These are phyloP conservation scores for Cryptosporidium sp. DNA, from an alignment of 169 alveolate species.

Conservation along the genomic window DNA sequence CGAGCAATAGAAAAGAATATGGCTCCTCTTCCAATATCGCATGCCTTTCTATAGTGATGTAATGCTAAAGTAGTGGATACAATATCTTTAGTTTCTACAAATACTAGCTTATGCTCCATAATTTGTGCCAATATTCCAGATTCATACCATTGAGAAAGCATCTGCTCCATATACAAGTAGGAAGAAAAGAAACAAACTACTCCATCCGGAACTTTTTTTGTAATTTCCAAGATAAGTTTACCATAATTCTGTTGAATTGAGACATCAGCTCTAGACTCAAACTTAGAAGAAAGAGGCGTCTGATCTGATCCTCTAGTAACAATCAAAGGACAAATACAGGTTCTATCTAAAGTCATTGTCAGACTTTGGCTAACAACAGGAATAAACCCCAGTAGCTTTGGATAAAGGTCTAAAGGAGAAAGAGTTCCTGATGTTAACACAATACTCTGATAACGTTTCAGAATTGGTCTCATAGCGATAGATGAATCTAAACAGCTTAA, in stretches of 20 bases:
- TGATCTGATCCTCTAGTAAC: conserved; percentile 94
- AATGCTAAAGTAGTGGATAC: conserved; percentile 94
- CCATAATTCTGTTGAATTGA: conserved; percentile 94
- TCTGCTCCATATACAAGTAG: conserved; percentile 91
- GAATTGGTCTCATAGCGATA: conserved; percentile 94
- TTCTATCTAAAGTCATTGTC: conserved; percentile 93
- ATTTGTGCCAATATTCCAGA: conserved; percentile 92
- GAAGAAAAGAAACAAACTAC: conserved; percentile 97
- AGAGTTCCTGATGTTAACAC: conserved; percentile 97
- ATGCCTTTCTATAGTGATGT: conserved; percentile 92
- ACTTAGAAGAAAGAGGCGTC: conserved; percentile 91
- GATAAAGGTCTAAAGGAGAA: conserved; percentile 96
- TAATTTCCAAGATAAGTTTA: conserved; percentile 89
- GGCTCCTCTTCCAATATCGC: conserved; percentile 99
- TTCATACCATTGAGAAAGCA: conserved; percentile 94
- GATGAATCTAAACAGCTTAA: conserved; percentile 96
- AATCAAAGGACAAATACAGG: conserved; percentile 94
- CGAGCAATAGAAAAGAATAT: conserved; percentile 95
- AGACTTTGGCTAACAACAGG: conserved; percentile 94
- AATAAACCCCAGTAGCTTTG: conserved; percentile 91
- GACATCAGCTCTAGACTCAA: conserved; percentile 91
- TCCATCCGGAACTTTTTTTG: conserved; percentile 94
- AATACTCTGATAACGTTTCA: conserved; percentile 91
- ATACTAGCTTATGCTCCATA: conserved; percentile 93
- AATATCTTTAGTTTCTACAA: conserved; percentile 96